Conservation (phyloP, 352 stramenopile genomes). For the Phytophthora kernoviae region DNA sequence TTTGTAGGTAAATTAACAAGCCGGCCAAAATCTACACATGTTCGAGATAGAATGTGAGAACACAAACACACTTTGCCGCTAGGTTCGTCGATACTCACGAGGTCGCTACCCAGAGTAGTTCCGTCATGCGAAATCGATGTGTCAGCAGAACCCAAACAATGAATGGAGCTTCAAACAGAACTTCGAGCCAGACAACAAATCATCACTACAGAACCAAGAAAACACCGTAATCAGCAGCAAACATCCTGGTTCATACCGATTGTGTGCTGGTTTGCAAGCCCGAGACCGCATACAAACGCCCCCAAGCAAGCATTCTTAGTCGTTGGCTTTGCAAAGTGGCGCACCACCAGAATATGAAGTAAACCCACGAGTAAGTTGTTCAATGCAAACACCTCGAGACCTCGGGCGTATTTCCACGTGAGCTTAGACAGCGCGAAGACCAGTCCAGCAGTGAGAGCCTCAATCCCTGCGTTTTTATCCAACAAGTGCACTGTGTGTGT, state of each 20-base stretch:
- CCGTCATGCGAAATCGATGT: slow-evolving; percentile 17
- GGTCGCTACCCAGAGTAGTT: slow-evolving; percentile 23
- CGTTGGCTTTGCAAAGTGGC: slow-evolving; percentile 25
- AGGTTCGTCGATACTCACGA: slow-evolving; percentile 23
- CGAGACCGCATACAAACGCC: slow-evolving; percentile 88
- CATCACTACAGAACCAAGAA: neutral
- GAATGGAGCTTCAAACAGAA: slow-evolving; percentile 90
- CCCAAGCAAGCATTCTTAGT: slow-evolving; percentile 44
- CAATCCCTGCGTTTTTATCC: slow-evolving; percentile 16
- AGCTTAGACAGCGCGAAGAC: slow-evolving; percentile 84
- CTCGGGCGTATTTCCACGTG: slow-evolving; percentile 91
- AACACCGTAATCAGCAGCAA: neutral
- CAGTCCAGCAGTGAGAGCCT: slow-evolving; percentile 42
- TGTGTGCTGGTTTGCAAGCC: slow-evolving; percentile 94
- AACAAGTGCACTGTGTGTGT: slow-evolving; percentile 42
- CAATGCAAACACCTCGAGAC: slow-evolving; percentile 91
- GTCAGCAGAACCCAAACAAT: slow-evolving; percentile 59
- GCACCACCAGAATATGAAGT: slow-evolving; percentile 69
- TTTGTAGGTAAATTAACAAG: slow-evolving; percentile 40
- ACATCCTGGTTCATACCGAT: slow-evolving; percentile 41
- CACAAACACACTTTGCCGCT: neutral
- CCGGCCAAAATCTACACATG: slow-evolving; percentile 36
- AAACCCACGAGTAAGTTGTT: slow-evolving; percentile 90
- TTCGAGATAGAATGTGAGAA: neutral
- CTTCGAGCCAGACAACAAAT: slow-evolving; percentile 20